These are phyloP conservation scores for Schizothecium vesticola DNA, from an alignment of 495 filamentous ascomycete genomes.

Conservation along the genomic window DNA sequence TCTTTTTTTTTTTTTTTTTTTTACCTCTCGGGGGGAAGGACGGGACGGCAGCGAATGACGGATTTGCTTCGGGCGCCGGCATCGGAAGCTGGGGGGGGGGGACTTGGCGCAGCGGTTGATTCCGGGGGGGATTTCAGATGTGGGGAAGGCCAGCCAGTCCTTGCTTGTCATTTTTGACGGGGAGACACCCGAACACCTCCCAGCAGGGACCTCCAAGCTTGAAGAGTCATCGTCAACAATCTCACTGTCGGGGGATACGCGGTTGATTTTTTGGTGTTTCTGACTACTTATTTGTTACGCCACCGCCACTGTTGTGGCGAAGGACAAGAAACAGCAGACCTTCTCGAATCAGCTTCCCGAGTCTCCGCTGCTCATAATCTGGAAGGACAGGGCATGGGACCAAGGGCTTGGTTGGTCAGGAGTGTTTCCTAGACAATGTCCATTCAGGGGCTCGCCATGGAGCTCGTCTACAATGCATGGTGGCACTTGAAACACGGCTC, in stretches of 20 bases:
- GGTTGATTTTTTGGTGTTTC: too few relatives aligned
- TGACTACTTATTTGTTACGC: not conserved
- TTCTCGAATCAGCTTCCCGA: not conserved
- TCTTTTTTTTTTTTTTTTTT: not conserved
- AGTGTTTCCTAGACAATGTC: slow-evolving; percentile 4
- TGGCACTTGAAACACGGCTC: slow-evolving; percentile 18
- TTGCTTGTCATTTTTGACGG: not conserved
- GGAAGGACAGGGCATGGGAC: not conserved
- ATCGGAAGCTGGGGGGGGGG: slow-evolving; percentile 7
- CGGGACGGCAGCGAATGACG: slow-evolving; percentile 3
- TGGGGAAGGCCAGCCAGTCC: not conserved
- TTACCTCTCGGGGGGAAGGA: not conserved
- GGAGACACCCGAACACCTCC: not conserved
- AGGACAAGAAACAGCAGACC: too few relatives aligned
- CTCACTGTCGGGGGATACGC: not conserved
- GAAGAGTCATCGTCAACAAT: not conserved
- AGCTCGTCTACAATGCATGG: slow-evolving; percentile 9
- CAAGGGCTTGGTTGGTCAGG: slow-evolving; percentile 3
- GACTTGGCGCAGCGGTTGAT: not conserved
- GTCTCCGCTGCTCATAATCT: not conserved
- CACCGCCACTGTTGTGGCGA: not conserved
- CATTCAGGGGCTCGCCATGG: slow-evolving; percentile 6
- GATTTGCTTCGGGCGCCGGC: not conserved
- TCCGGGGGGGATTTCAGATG: slow-evolving; percentile 6
- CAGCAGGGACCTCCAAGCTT: not conserved